phyloP scores from a whole-genome alignment of 805 yeast genomes.

The Monosporozyma siamensis region DNA sequence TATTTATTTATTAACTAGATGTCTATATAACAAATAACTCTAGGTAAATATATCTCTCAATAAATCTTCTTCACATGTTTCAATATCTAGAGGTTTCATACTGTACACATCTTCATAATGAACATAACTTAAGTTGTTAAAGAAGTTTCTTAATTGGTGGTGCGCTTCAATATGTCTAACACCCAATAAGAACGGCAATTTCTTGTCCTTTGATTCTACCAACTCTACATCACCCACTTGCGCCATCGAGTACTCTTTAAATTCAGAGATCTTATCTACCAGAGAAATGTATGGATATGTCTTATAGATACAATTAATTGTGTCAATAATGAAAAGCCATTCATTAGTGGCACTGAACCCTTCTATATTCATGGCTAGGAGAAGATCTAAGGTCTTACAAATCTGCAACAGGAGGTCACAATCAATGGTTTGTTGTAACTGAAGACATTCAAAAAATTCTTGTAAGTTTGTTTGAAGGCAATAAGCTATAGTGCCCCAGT shows the following conservation, averaged over 20 bases:
- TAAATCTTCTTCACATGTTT: conserved; percentile 47
- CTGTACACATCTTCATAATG: conserved; percentile 43
- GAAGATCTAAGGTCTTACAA: conserved; percentile 69
- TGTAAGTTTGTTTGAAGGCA: conserved; percentile 39
- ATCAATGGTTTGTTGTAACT: conserved; percentile 23
- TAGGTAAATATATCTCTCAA: conserved; percentile 43
- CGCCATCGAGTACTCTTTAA: conserved; percentile 31
- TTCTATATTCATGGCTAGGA: conserved; percentile 59
- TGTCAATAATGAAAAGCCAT: conserved; percentile 79
- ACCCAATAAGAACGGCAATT: conserved; percentile 26
- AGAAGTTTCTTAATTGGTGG: conserved; percentile 21
- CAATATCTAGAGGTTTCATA: conserved; percentile 35
- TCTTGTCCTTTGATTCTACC: conserved; percentile 11
- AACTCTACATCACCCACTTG: conserved; percentile 22
- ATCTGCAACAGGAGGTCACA: conserved; percentile 40
- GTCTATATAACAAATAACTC: not conserved
- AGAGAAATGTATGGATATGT: conserved; percentile 29
- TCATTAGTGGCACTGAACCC: conserved; percentile 63
- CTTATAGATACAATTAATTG: conserved; percentile 46
- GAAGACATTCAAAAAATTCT: conserved; percentile 23
- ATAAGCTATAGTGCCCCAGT: conserved; percentile 62
- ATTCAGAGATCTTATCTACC: conserved; percentile 39
- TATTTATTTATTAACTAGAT: no score
- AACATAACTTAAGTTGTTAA: conserved; percentile 22
- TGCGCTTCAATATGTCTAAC: conserved; percentile 16